phyloP scores from a whole-genome alignment of 768 basidiomycete species.

The Rhodotorula graminis region DNA sequence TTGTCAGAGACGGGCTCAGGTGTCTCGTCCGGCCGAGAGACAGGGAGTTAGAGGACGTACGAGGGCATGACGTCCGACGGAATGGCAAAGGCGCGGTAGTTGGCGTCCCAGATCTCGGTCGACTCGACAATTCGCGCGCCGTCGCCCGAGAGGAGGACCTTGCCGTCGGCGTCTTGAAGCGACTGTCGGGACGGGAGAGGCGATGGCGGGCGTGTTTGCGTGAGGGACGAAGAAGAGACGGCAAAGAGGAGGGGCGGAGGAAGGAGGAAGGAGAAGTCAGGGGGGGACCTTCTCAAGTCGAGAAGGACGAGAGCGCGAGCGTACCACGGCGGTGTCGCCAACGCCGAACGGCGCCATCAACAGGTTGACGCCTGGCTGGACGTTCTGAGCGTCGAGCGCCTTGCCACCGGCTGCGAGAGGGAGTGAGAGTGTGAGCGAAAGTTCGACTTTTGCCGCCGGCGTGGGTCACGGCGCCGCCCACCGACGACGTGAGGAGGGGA shows the following conservation, averaged over 20 bases:
- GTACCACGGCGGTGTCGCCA: constrained; percentile 12
- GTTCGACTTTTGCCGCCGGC: not conserved
- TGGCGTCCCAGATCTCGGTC: constrained; percentile 10
- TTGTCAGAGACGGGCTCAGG: too few species aligned
- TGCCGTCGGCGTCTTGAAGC: not conserved
- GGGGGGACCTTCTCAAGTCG: not conserved
- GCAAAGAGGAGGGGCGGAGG: too few species aligned
- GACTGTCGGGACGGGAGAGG: not conserved
- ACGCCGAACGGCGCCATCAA: constrained; percentile 1
- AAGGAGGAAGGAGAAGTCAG: not conserved
- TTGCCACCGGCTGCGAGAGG: constrained; percentile 7
- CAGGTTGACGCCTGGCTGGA: constrained; percentile 16
- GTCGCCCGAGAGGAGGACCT: not conserved
- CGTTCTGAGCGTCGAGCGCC: not conserved
- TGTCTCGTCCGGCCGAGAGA: too few species aligned
- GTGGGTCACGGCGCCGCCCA: too few species aligned
- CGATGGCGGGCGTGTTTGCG: too few species aligned
- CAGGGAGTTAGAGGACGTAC: not conserved
- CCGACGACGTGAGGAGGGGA: not conserved
- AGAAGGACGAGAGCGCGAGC: not conserved
- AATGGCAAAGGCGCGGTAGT: constrained; percentile 14
- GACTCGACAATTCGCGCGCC: constrained; percentile 7
- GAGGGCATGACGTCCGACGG: not conserved
- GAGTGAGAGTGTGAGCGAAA: not conserved
- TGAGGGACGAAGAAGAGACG: too few species aligned